These are phyloP conservation scores for Pseudoturritis turrita DNA, from an alignment of 345 rosid species.

Conservation along the genomic window DNA sequence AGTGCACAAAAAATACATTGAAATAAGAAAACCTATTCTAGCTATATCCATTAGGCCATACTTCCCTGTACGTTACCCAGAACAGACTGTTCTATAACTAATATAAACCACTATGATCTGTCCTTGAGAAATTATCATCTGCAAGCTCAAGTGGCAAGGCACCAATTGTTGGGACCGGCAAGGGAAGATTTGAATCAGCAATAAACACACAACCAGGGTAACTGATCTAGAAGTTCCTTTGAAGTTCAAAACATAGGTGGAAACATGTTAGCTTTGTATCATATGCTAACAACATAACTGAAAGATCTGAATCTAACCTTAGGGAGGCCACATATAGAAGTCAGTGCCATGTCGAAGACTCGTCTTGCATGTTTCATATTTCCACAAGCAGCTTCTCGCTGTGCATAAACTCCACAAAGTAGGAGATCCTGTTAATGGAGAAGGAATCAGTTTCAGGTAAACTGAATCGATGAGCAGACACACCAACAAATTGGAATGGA, in stretches of 20 bases:
- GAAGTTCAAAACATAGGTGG: conserved; percentile 1
- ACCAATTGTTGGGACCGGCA: not conserved
- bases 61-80: conserved; percentile 1
- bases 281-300: not conserved
- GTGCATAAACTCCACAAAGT: conserved; percentile 97
- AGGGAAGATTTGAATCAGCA: not conserved
- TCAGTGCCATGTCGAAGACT: conserved; percentile 91
- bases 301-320: conserved; percentile 41
- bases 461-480: conserved; percentile 5
- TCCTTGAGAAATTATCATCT: not conserved
- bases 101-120: not conserved
- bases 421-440: conserved; percentile 58
- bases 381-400: conserved; percentile 76
- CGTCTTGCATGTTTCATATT: conserved; percentile 84
- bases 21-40: conserved; percentile 4
- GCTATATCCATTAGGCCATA: conserved; percentile 8
- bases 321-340: conserved; percentile 72
- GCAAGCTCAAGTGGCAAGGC: not conserved
- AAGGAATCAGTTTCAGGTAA: not conserved
- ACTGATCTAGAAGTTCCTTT: not conserved
- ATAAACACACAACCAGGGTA: not conserved
- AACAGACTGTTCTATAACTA: not conserved
- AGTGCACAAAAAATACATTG: not conserved
- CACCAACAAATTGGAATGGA: conserved; percentile 13
- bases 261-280: not conserved